phyloP scores from a whole-genome alignment of 2,329 filamentous ascomycete species.

The Onygena corvina region DNA sequence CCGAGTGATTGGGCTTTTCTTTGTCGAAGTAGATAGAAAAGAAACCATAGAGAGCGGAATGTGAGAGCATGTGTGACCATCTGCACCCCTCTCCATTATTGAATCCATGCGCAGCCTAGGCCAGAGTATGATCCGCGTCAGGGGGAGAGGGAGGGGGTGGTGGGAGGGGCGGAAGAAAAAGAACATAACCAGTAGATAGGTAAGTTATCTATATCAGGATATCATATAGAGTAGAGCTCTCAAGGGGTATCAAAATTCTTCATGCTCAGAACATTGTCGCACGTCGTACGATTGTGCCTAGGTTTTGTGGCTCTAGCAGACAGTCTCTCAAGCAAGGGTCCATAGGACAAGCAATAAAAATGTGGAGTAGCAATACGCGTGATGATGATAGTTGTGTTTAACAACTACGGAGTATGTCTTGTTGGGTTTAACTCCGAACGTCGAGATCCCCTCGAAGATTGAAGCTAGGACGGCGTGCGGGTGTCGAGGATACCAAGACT shows the following conservation, averaged over 20 bases:
- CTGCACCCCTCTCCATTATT: slow-evolving; percentile 1
- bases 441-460: no score
- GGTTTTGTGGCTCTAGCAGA: not conserved
- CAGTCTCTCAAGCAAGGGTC: not conserved
- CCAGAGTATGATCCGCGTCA: not conserved
- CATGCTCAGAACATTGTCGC: not conserved
- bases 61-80: not conserved
- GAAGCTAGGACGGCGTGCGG: no score
- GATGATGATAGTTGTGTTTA: no score
- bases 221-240: not conserved
- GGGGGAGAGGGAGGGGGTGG: not conserved
- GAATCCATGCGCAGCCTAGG: not conserved
- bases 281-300: not conserved
- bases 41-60: not conserved
- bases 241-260: not conserved
- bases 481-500: no score
- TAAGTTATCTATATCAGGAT: slow-evolving; percentile 1
- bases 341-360: not conserved
- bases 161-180: no score
- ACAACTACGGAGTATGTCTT: no score
- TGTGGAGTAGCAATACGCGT: not conserved
- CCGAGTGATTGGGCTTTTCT: not conserved
- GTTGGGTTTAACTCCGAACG: no score
- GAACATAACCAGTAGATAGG: no score
- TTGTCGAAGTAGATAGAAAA: not conserved